phyloP scores from a whole-genome alignment of 768 basidiomycete genomes.

The Boletus edulis region DNA sequence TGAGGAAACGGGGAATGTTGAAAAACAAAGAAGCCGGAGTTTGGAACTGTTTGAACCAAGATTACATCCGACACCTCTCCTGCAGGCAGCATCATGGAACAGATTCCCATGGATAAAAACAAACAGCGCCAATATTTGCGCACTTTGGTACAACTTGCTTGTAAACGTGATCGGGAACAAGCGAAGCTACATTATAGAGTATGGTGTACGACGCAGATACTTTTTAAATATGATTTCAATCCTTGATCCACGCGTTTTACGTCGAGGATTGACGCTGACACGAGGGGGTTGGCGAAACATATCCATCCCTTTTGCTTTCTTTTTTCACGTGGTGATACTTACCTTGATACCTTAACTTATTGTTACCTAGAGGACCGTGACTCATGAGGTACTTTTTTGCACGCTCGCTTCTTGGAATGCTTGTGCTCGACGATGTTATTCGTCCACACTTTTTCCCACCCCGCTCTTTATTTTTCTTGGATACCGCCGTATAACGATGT shows the following conservation, averaged over 20 bases:
- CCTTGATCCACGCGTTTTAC: background rate
- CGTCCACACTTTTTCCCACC: background rate
- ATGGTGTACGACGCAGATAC: background rate
- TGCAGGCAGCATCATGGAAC: no score
- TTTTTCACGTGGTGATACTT: background rate
- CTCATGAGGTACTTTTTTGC: background rate
- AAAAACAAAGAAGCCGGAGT: no score
- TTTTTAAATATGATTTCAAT: background rate
- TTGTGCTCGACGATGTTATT: background rate
- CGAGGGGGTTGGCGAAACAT: background rate
- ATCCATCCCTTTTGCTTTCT: background rate
- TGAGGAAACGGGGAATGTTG: no score
- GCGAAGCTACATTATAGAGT: no score
- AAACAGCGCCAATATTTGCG: no score
- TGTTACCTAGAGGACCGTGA: background rate
- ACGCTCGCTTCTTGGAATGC: background rate
- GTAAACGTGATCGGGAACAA: no score
- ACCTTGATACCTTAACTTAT: constrained; percentile 7
- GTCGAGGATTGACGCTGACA: background rate
- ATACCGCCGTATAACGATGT: background rate
- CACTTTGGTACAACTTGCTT: no score
- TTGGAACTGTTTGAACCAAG: no score
- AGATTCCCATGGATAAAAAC: no score
- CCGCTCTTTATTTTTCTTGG: background rate
- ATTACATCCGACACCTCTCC: no score